Conservation (phyloP, 306 rosid species). For the Abrus precatorius region DNA sequence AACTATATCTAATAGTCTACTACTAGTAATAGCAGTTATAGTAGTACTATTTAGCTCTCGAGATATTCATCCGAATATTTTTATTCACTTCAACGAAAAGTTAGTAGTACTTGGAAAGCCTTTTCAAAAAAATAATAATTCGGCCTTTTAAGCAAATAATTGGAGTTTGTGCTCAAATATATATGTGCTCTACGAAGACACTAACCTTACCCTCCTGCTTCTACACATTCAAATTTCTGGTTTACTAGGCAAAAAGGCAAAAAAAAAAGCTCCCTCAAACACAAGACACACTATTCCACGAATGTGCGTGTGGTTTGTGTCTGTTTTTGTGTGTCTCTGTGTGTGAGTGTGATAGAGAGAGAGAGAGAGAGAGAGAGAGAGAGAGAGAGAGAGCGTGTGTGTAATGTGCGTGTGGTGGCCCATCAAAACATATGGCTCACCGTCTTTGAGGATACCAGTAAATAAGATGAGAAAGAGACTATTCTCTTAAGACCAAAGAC, state of each 20-base stretch:
- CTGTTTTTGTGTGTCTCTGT: slow-evolving; percentile 49
- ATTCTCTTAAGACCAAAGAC: slow-evolving; percentile 51
- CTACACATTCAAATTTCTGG: slow-evolving; percentile 57
- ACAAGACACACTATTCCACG: slow-evolving; percentile 64
- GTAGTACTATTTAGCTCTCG: slow-evolving; percentile 30
- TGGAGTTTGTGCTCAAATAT: slow-evolving; percentile 65
- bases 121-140: slow-evolving; percentile 29
- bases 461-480: slow-evolving; percentile 61
- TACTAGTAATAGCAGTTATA: slow-evolving; percentile 11
- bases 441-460: slow-evolving; percentile 61
- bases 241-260: slow-evolving; percentile 55
- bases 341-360: slow-evolving; percentile 44
- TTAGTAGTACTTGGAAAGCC: slow-evolving; percentile 28
- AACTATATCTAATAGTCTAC: slow-evolving; percentile 45
- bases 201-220: slow-evolving; percentile 15
- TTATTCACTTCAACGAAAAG: slow-evolving; percentile 50
- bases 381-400: slow-evolving; percentile 30
- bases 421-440: slow-evolving; percentile 79
- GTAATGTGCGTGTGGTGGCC: slow-evolving; percentile 70
- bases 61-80: slow-evolving; percentile 37
- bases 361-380: slow-evolving; percentile 42
- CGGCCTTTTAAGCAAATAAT: slow-evolving; percentile 56
- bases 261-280: slow-evolving; percentile 50
- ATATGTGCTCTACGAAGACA: slow-evolving; percentile 30
- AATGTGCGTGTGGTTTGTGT: slow-evolving; percentile 57